phyloP scores from a whole-genome alignment of 176 grass and related monocot genomes.

The Phragmites australis region DNA sequence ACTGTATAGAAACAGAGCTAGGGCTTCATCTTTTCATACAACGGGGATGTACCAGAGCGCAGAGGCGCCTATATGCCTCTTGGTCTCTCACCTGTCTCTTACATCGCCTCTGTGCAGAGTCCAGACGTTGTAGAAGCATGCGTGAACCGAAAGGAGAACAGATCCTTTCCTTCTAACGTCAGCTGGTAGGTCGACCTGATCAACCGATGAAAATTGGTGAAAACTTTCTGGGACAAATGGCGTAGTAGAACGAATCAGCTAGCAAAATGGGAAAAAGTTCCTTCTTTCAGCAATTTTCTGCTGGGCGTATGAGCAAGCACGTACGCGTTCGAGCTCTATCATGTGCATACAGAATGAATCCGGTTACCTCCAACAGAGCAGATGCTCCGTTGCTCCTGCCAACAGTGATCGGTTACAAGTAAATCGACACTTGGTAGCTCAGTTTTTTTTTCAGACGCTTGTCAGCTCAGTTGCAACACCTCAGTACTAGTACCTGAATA shows the following conservation, averaged over 20 bases:
- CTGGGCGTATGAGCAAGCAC: neutral
- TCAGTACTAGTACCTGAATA: no score
- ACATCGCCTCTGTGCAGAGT: neutral
- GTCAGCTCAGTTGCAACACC: slow-evolving; percentile 20
- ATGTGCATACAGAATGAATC: neutral
- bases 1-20: neutral
- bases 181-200: no score
- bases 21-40: neutral
- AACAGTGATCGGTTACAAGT: neutral
- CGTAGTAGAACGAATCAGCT: neutral
- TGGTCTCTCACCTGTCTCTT: slow-evolving; percentile 25
- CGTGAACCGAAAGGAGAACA: neutral
- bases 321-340: neutral
- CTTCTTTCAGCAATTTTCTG: neutral
- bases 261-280: neutral
- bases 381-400: neutral
- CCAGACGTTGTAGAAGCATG: neutral
- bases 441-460: neutral
- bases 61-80: slow-evolving; percentile 3
- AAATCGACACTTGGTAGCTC: neutral
- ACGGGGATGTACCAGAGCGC: neutral
- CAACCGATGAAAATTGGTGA: neutral
- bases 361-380: neutral
- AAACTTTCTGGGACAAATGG: neutral
- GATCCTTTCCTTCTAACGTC: neutral